Base-by-base conservation (phyloP, 2,329 filamentous ascomycete species). In the Pleurostoma richardsiae region DNA sequence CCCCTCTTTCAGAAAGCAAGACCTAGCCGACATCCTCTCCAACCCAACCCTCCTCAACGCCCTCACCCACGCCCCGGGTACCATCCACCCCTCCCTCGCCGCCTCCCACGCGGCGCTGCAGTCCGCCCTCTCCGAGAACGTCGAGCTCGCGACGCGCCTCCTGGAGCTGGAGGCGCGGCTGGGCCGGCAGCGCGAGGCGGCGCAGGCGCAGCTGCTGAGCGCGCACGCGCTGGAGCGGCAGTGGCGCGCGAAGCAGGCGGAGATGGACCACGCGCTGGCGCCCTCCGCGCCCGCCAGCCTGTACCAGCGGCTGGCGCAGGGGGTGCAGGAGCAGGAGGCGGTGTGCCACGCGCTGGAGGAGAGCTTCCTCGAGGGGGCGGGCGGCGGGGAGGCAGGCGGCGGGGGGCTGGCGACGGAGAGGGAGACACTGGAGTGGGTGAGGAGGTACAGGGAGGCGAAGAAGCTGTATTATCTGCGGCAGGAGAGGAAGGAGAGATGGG, bases 401-500 rank as follows among this genome's bases (percentile, higher is more conserved):
- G 65, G 62, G 7, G 60, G 64, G 48, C 62, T 74, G 31, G 87
- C 86, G 3, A 83, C 79, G 28, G 91, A 96, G 69, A 81, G 88
- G 60, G 94, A 97, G 68, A 83, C 87, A 29, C 73, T 77, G 2
- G 92, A 97, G 50, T 97, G 94, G 83, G 81, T 96, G 26, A 78
- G 85, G 58, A 73, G 86, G 57, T 87, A 95, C 53, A 77, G 90
- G 55, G 90, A 92, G 56, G 88, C 87, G 7, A 88, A 85, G 61
- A 86, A 87, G 56, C 71, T 86, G 48, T 85, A 85, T 51, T 95
- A 94, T 60, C 72, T 91, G 45, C 77, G 94, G 48, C 83, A 85
- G 60, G 94, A 97, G 71, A 80, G 89, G 54, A 95, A 91, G 66
- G 87, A 90, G 59, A 79, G 94, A 57, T 97, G 94, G 94, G 94